Conservation (phyloP, 768 basidiomycete genomes). For the Astraeus odoratus region DNA sequence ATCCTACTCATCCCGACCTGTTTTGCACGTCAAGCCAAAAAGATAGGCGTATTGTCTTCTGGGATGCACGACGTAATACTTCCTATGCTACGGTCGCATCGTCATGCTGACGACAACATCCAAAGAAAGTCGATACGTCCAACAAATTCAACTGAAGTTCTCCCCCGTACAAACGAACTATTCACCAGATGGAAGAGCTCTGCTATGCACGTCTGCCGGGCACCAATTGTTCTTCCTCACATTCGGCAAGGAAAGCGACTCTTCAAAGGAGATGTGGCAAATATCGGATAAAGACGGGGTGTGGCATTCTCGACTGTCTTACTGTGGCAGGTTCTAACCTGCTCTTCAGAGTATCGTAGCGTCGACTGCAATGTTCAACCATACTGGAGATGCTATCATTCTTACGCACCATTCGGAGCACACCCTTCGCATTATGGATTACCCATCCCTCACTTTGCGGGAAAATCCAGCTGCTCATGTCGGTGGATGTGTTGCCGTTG, state of each 20-base stretch:
- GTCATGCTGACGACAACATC: slow-evolving; percentile 6
- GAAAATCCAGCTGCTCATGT: slow-evolving; percentile 71
- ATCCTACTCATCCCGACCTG: slow-evolving; percentile 76
- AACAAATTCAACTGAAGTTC: slow-evolving; percentile 51
- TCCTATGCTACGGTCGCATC: background rate
- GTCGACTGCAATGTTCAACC: slow-evolving; percentile 70
- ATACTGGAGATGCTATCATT: slow-evolving; percentile 65
- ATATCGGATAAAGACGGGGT: slow-evolving; percentile 27
- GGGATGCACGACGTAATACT: slow-evolving; percentile 74
- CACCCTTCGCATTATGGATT: slow-evolving; percentile 62
- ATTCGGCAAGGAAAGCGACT: slow-evolving; percentile 46
- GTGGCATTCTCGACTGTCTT: background rate
- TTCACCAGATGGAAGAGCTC: slow-evolving; percentile 61
- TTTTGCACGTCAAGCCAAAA: slow-evolving; percentile 77
- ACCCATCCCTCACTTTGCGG: slow-evolving; percentile 50
- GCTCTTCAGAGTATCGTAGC: slow-evolving; percentile 37
- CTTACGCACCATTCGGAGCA: slow-evolving; percentile 59
- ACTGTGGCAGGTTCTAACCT: background rate
- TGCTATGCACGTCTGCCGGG: slow-evolving; percentile 56
- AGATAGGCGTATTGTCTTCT: slow-evolving; percentile 70
- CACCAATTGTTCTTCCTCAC: slow-evolving; percentile 59
- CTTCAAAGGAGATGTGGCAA: slow-evolving; percentile 46
- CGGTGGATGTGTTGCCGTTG: slow-evolving; percentile 70
- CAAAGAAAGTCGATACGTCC: slow-evolving; percentile 63
- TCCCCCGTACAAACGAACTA: slow-evolving; percentile 63